Conservation (phyloP, 176 grass and related monocot species). For the Lolium multiflorum region DNA sequence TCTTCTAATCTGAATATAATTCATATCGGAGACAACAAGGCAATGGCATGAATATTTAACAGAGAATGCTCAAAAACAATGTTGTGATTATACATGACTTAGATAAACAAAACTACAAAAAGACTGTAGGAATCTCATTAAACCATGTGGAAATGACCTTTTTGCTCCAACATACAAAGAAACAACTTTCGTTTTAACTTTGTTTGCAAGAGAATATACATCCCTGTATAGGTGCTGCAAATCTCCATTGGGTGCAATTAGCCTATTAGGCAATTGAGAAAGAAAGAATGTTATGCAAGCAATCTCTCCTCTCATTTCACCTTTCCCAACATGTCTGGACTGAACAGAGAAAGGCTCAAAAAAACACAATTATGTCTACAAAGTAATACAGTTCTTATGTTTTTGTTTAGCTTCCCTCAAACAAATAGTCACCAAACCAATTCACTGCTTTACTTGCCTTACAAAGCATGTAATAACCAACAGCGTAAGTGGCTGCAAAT, state of each 20-base stretch:
- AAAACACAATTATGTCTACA: background rate
- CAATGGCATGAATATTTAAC: background rate
- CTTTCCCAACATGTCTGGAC: conserved; percentile 14
- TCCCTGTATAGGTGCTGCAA: background rate
- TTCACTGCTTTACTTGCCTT: too few species aligned
- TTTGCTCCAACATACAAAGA: background rate
- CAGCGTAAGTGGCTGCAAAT: too few species aligned
- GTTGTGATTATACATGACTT: background rate
- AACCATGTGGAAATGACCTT: conserved; percentile 26
- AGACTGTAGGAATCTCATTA: conserved; percentile 22
- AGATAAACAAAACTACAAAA: background rate
- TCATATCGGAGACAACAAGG: background rate
- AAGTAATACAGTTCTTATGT: background rate
- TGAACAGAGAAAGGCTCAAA: background rate
- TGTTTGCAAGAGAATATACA: background rate
- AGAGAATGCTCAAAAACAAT: background rate
- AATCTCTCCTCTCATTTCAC: background rate
- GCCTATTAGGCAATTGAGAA: conserved; percentile 1
- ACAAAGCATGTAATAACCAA: too few species aligned
- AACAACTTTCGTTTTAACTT: conserved; percentile 24
- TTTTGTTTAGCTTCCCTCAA: too few species aligned
- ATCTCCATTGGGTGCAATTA: conserved; percentile 10
- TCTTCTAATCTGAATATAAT: background rate
- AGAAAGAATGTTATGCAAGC: background rate
- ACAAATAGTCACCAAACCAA: too few species aligned